Percentiles rank a stretch among this genome's conserved stretches.
phyloP scores from a whole-genome alignment of 345 rosid species.

The Citrus maxima region DNA sequence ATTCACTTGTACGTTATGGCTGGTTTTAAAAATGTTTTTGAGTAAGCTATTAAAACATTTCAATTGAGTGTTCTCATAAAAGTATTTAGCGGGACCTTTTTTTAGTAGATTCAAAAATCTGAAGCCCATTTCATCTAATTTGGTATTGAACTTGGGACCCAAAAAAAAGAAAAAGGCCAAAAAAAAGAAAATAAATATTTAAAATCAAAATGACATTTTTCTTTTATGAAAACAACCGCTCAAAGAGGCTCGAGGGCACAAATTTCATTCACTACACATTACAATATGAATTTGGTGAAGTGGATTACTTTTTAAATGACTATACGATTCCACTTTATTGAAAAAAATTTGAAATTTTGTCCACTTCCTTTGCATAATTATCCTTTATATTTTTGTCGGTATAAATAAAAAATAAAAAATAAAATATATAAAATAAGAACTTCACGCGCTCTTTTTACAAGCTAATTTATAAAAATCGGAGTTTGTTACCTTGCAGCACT shows the following conservation, averaged over 20 bases:
- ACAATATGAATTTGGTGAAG: background rate
- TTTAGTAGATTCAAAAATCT: background rate
- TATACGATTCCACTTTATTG: background rate
- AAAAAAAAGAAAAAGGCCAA: fast-evolving
- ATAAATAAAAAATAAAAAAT: background rate
- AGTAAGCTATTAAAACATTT: background rate
- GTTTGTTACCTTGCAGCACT: no score
- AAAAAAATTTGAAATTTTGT: background rate
- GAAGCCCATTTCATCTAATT: background rate
- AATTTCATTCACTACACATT: background rate
- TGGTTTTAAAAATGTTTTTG: background rate
- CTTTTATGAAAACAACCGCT: no score
- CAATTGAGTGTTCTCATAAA: no score
- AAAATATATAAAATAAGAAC: background rate
- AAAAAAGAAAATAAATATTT: no score
- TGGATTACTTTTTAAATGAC: background rate
- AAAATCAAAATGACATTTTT: background rate
- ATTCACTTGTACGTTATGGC: no score
- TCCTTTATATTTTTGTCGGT: background rate
- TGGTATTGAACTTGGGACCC: no score
- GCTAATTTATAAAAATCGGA: background rate
- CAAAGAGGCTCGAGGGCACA: no score
- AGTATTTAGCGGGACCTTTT: no score
- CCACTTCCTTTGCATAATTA: background rate
- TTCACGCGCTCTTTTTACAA: background rate